phyloP scores from a whole-genome alignment of 1,284 basidiomycete genomes.

The Cryptococcus sp. region DNA sequence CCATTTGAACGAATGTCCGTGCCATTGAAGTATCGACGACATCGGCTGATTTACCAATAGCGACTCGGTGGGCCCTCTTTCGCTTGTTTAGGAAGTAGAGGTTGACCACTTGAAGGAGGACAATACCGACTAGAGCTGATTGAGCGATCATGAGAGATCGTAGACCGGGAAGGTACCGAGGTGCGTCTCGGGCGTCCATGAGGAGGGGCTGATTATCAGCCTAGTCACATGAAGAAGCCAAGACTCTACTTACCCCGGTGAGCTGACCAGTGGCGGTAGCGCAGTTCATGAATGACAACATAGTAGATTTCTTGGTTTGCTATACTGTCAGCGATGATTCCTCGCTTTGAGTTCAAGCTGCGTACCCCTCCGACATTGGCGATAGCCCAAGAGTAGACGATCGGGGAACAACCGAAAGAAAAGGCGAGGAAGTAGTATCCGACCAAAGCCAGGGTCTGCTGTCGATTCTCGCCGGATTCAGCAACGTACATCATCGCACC shows the following conservation, averaged over 20 bases:
- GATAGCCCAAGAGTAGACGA: constrained; percentile 19
- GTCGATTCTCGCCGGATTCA: constrained; percentile 6
- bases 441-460: not conserved
- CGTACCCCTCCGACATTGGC: constrained; percentile 15
- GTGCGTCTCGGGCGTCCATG: constrained; percentile 29
- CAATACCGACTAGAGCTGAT: constrained; percentile 6
- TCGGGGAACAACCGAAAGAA: constrained; percentile 9
- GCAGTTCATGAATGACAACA: constrained; percentile 13
- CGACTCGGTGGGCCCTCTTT: constrained; percentile 4
- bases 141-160: constrained; percentile 21
- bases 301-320: constrained; percentile 22
- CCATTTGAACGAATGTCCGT: not conserved
- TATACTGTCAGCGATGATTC: constrained; percentile 39
- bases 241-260: constrained; percentile 33
- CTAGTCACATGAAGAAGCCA: too few species aligned
- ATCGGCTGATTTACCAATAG: constrained; percentile 1
- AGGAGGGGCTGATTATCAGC: constrained; percentile 17
- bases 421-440: constrained; percentile 20
- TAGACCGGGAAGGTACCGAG: constrained; percentile 26
- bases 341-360: constrained; percentile 4
- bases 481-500: constrained; percentile 14
- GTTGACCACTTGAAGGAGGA: constrained; percentile 6
- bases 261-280: constrained; percentile 17
- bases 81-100: constrained; percentile 13
- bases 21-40: constrained; percentile 1